Conservation (phyloP, 1,284 basidiomycete species). For the Cryptococcus sp. region DNA sequence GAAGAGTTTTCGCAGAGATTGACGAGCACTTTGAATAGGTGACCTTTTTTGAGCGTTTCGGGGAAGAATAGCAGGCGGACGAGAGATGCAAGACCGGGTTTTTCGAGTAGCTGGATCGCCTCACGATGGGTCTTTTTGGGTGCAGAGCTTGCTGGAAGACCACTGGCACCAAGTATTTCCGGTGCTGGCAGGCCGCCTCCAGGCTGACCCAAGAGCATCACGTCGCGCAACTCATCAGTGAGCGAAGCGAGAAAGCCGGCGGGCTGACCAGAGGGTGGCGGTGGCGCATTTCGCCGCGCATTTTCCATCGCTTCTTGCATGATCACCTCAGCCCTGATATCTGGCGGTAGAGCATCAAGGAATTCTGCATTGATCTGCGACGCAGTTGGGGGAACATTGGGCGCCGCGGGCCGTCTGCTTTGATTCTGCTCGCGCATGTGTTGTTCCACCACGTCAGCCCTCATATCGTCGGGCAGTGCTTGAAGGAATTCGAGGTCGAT, state of each 20-base stretch:
- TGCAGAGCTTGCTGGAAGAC: not conserved
- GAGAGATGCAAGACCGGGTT: slow-evolving; percentile 82
- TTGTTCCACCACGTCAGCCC: slow-evolving; percentile 96
- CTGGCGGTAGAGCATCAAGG: slow-evolving; percentile 91
- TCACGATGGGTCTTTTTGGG: slow-evolving; percentile 64
- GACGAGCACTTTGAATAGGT: slow-evolving; percentile 85
- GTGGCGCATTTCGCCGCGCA: slow-evolving; percentile 62
- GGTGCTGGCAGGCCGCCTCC: slow-evolving; percentile 53
- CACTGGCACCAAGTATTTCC: too few relatives aligned
- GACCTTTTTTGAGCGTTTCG: slow-evolving; percentile 79
- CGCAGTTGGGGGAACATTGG: slow-evolving; percentile 62
- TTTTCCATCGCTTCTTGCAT: slow-evolving; percentile 89
- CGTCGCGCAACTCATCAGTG: slow-evolving; percentile 79
- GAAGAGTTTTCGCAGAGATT: slow-evolving; percentile 95
- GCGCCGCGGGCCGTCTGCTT: slow-evolving; percentile 63
- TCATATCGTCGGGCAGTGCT: slow-evolving; percentile 97
- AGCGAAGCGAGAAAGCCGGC: slow-evolving; percentile 85
- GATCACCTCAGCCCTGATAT: slow-evolving; percentile 94
- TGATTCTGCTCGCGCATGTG: slow-evolving; percentile 75
- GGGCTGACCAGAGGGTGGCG: slow-evolving; percentile 27
- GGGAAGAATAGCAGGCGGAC: slow-evolving; percentile 96
- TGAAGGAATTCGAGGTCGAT: slow-evolving; percentile 98
- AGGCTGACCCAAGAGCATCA: slow-evolving; percentile 82
- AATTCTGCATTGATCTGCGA: slow-evolving; percentile 93
- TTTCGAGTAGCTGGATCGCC: slow-evolving; percentile 92